A percentile compares a stretch with the other conserved stretches of the same genome.
These are phyloP conservation scores for Magnusiomyces tetraspermus DNA, from an alignment of 1,139 yeast species.

Conservation along the genomic window DNA sequence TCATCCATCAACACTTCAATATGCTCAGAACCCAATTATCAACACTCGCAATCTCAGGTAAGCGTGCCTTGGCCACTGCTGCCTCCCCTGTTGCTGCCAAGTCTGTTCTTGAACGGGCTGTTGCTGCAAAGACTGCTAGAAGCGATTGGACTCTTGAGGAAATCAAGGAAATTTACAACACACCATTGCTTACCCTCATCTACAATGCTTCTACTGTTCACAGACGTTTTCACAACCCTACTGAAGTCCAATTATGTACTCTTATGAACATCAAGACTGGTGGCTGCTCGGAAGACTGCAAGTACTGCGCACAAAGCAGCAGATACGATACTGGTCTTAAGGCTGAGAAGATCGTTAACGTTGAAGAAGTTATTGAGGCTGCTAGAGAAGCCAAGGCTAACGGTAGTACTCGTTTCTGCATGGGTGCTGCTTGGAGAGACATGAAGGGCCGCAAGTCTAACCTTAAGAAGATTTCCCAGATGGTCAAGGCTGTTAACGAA, in stretches of 20 bases:
- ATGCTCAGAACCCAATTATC: no score
- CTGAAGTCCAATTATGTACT: slow-evolving; percentile 66
- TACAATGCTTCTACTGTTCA: slow-evolving; percentile 58
- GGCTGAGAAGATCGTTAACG: slow-evolving; percentile 53
- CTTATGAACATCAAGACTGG: slow-evolving; percentile 67
- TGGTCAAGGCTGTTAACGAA: slow-evolving; percentile 58
- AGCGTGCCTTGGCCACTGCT: neutral
- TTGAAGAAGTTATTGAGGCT: slow-evolving; percentile 54
- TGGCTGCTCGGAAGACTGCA: slow-evolving; percentile 76
- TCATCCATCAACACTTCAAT: no score
- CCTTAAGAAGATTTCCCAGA: slow-evolving; percentile 49
- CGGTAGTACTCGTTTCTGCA: slow-evolving; percentile 71
- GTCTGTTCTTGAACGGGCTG: slow-evolving; percentile 9
- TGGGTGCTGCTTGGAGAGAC: slow-evolving; percentile 88
- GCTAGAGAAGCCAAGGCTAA: slow-evolving; percentile 58
- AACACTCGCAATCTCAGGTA: neutral
- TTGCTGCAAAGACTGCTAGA: slow-evolving; percentile 17
- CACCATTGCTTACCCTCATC: slow-evolving; percentile 54
- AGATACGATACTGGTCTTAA: slow-evolving; percentile 59
- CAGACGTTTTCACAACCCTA: slow-evolving; percentile 56
- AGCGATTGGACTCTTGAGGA: slow-evolving; percentile 54
- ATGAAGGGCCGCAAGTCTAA: slow-evolving; percentile 72
- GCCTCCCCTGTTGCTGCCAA: neutral
- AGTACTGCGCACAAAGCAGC: slow-evolving; percentile 69
- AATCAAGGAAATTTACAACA: slow-evolving; percentile 48